Percentiles rank a stretch among this genome's conserved stretches.
Conservation (phyloP, 2,329 filamentous ascomycete genomes). For the Hypocrella siamensis region DNA sequence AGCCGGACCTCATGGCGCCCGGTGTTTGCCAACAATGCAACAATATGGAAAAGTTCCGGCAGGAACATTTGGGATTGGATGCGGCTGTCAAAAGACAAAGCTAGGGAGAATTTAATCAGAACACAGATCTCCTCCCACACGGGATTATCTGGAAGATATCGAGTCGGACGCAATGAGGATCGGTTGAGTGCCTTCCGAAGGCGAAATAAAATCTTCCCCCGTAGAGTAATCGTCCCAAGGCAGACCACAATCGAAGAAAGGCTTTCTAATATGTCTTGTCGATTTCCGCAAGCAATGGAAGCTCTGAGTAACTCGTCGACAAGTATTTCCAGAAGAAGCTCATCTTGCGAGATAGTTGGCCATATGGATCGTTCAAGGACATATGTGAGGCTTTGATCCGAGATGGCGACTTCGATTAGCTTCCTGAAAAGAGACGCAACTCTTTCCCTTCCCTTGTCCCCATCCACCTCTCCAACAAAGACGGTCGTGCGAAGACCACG, state of each 20-base stretch:
- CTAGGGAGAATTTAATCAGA: constrained; percentile 48
- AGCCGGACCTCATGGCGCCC: constrained; percentile 40
- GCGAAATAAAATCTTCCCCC: constrained; percentile 48
- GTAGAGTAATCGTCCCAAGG: constrained; percentile 48
- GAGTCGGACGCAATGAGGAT: constrained; percentile 50
- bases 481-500: constrained; percentile 43
- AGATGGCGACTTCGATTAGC: constrained; percentile 47
- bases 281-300: constrained; percentile 39
- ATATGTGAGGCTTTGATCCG: constrained; percentile 42
- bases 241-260: constrained; percentile 47
- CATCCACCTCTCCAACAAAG: constrained; percentile 41
- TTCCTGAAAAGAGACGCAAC: constrained; percentile 48
- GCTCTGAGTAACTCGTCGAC: constrained; percentile 51
- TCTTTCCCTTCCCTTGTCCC: constrained; percentile 51
- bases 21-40: constrained; percentile 55
- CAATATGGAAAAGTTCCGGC: constrained; percentile 54
- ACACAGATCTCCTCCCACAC: constrained; percentile 58
- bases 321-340: constrained; percentile 50
- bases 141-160: constrained; percentile 47
- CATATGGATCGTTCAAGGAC: constrained; percentile 51
- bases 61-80: constrained; percentile 53
- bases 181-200: constrained; percentile 52
- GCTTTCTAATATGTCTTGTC: constrained; percentile 43
- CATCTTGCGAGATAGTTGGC: constrained; percentile 48
- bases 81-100: constrained; percentile 51